Percentiles rank a stretch among this genome's conserved stretches.
Conservation (phyloP, 2,329 filamentous ascomycete genomes). For the Microsporum audouinii region DNA sequence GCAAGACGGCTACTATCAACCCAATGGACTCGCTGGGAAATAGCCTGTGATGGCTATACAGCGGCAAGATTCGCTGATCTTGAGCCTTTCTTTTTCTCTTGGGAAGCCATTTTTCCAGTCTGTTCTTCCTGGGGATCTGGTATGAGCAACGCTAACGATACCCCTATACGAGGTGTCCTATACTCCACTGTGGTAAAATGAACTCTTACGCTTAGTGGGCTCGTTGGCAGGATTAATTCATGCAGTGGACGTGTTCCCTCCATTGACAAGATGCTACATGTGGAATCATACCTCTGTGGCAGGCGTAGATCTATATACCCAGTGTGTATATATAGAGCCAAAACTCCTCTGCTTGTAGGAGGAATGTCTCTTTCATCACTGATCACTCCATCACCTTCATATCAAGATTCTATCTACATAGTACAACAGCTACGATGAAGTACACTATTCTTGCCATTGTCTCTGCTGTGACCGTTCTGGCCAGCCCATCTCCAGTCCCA, state of each 20-base stretch:
- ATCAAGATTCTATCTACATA: neutral
- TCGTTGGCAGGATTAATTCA: neutral
- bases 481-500: constrained; percentile 21
- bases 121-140: neutral
- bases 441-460: constrained; percentile 13
- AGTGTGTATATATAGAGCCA: neutral
- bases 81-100: neutral
- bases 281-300: neutral
- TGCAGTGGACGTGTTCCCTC: neutral
- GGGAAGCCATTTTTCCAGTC: neutral
- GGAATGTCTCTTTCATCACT: neutral
- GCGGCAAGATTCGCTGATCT: neutral
- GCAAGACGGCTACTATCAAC: neutral
- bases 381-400: neutral
- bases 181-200: neutral
- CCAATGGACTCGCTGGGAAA: neutral
- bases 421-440: neutral
- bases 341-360: neutral
- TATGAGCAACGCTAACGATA: neutral
- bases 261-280: neutral
- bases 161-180: neutral
- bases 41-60: neutral
- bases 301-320: neutral
- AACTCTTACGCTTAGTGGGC: neutral
- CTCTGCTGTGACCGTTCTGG: constrained; percentile 12